These are phyloP conservation scores for Gaultheria prostrata DNA, from an alignment of 148 eudicot genomes.

Conservation along the genomic window DNA sequence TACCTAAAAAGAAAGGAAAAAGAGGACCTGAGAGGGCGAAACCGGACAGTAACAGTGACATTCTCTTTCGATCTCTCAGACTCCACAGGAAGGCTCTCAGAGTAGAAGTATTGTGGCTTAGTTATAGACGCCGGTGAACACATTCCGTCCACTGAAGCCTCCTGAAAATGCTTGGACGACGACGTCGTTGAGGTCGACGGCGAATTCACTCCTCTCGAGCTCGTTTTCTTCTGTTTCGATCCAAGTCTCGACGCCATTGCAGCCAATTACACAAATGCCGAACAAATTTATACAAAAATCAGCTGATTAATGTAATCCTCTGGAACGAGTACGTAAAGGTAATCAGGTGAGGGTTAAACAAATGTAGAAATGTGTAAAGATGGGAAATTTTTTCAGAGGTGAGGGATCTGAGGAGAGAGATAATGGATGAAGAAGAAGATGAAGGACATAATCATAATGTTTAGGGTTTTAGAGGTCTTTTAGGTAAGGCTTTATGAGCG, in stretches of 20 bases:
- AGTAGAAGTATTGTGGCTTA: conserved; percentile 47
- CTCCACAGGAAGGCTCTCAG: conserved; percentile 43
- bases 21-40: conserved; percentile 89
- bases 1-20: not conserved
- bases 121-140: conserved; percentile 71
- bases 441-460: conserved; percentile 23
- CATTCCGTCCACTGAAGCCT: conserved; percentile 50
- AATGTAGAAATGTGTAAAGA: conserved; percentile 10
- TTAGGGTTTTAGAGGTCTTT: not conserved
- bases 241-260: conserved; percentile 67
- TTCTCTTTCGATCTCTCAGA: conserved; percentile 81
- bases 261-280: not conserved
- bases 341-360: conserved; percentile 14
- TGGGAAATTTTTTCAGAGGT: conserved; percentile 1
- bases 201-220: conserved; percentile 39
- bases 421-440: conserved; percentile 15
- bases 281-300: not conserved
- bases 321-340: not conserved
- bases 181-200: conserved; percentile 70
- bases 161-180: conserved; percentile 62
- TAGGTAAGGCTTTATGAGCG: conserved; percentile 31
- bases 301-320: not conserved
- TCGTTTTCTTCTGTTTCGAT: conserved; percentile 41
- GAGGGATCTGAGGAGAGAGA: conserved; percentile 20
- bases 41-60: conserved; percentile 94